Percentiles rank a stretch among this genome's conserved stretches.
phyloP scores from a whole-genome alignment of 257 asterid genomes.

The Gynochthodes officinalis region DNA sequence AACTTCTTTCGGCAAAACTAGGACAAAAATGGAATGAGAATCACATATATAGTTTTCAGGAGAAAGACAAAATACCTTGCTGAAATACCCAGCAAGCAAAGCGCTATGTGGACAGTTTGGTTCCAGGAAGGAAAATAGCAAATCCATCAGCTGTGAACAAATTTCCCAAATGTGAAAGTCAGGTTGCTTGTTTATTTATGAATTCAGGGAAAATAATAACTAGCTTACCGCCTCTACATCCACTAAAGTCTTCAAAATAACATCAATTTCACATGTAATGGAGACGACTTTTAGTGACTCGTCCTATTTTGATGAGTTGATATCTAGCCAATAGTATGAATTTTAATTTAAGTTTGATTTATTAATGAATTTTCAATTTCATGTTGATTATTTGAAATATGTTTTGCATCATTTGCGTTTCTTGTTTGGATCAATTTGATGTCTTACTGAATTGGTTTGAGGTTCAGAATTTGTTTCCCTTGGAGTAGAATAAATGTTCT shows the following conservation, averaged over 20 bases:
- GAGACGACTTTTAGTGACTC: too few relatives aligned
- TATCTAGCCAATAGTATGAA: too few relatives aligned
- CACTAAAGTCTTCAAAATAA: constrained; percentile 89
- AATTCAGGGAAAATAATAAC: constrained; percentile 14
- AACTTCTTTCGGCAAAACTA: constrained; percentile 16
- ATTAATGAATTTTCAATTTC: too few relatives aligned
- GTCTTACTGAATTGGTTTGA: too few relatives aligned
- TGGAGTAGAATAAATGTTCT: too few relatives aligned
- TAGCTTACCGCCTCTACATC: constrained; percentile 81
- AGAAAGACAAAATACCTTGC: constrained; percentile 60
- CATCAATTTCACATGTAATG: constrained; percentile 97
- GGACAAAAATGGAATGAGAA: not conserved
- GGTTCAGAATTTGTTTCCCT: too few relatives aligned
- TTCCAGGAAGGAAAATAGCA: constrained; percentile 93
- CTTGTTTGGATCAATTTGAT: too few relatives aligned
- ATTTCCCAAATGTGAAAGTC: constrained; percentile 14
- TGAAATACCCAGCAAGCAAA: constrained; percentile 89
- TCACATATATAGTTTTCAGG: constrained; percentile 2
- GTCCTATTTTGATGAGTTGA: too few relatives aligned
- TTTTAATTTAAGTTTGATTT: too few relatives aligned
- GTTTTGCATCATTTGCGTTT: too few relatives aligned
- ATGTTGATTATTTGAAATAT: too few relatives aligned
- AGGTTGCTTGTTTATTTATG: constrained; percentile 15
- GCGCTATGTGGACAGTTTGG: constrained; percentile 86
- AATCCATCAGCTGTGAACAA: constrained; percentile 79